phyloP scores from a whole-genome alignment of 75 land plant species.

The Gnetum montanum region DNA sequence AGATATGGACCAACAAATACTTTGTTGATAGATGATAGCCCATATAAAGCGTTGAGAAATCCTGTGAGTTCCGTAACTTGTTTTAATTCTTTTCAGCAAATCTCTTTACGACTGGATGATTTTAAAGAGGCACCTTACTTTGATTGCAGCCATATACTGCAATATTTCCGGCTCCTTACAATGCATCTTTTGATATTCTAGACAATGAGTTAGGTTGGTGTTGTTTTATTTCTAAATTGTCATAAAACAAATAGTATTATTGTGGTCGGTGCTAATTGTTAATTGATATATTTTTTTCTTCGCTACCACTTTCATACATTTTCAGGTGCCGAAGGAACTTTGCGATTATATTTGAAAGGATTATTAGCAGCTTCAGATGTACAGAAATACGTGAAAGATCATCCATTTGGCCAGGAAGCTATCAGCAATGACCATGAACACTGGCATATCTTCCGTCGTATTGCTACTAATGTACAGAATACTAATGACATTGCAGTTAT shows the following conservation, averaged over 20 bases:
- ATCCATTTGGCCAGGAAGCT: slow-evolving; percentile 68
- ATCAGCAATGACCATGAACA: slow-evolving; percentile 23
- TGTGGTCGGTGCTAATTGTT: neutral
- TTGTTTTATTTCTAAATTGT: neutral
- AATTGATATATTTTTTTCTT: neutral
- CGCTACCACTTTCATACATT: too few species aligned
- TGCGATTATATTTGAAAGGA: slow-evolving; percentile 49
- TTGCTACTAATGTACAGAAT: neutral
- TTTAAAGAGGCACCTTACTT: neutral
- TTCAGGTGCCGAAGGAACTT: slow-evolving; percentile 35
- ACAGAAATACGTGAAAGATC: slow-evolving; percentile 34
- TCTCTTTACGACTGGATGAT: neutral
- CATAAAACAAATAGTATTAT: neutral
- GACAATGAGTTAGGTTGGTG: slow-evolving; percentile 55
- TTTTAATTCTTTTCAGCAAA: neutral
- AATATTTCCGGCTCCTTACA: slow-evolving; percentile 55
- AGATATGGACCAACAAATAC: slow-evolving; percentile 66
- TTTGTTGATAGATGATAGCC: slow-evolving; percentile 79
- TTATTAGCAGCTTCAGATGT: slow-evolving; percentile 42
- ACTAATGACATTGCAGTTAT: too few species aligned
- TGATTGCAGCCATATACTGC: slow-evolving; percentile 45
- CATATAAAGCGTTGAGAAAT: slow-evolving; percentile 80
- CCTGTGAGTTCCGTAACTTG: slow-evolving; percentile 39
- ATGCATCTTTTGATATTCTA: slow-evolving; percentile 13
- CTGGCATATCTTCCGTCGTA: slow-evolving; percentile 36